These are phyloP conservation scores for Oidium heveae DNA, from an alignment of 2,329 filamentous ascomycete genomes.

Conservation along the genomic window DNA sequence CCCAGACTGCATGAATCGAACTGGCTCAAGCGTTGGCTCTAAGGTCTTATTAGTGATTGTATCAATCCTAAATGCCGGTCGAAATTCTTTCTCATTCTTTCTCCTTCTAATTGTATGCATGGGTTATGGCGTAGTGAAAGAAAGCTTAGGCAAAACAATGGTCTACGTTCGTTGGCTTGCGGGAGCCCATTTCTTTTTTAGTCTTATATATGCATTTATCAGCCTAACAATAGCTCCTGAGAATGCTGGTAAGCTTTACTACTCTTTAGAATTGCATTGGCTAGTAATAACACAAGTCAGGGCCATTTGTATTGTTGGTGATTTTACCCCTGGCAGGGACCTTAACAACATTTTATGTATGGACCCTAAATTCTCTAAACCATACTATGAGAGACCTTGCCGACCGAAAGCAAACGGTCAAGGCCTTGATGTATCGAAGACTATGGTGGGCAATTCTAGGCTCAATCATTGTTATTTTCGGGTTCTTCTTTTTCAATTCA, in stretches of 20 bases:
- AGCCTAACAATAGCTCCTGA: slow-evolving; percentile 78
- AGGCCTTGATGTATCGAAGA: slow-evolving; percentile 91
- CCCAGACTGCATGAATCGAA: slow-evolving; percentile 69
- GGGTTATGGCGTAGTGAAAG: slow-evolving; percentile 97
- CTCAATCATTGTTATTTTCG: slow-evolving; percentile 88
- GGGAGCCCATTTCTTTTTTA: slow-evolving; percentile 81
- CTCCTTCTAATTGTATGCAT: slow-evolving; percentile 93
- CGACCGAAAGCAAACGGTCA: slow-evolving; percentile 79
- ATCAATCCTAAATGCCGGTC: slow-evolving; percentile 73
- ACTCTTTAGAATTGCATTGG: background rate
- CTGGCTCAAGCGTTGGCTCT: slow-evolving; percentile 59
- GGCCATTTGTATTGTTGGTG: slow-evolving; percentile 74
- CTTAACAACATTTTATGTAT: slow-evolving; percentile 90
- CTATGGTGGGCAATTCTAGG: slow-evolving; percentile 93
- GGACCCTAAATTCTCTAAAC: slow-evolving; percentile 91
- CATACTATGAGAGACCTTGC: slow-evolving; percentile 88
- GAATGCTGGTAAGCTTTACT: slow-evolving; percentile 32
- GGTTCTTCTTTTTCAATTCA: slow-evolving; percentile 96
- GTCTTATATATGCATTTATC: slow-evolving; percentile 74
- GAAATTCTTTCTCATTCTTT: slow-evolving; percentile 98
- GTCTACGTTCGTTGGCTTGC: slow-evolving; percentile 77
- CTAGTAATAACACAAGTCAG: slow-evolving; percentile 16
- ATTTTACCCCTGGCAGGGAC: slow-evolving; percentile 80
- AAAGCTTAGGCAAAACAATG: slow-evolving; percentile 78
- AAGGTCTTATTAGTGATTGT: slow-evolving; percentile 77